These are phyloP conservation scores for Parachlorella kessleri DNA, from an alignment of 139 green algal genomes.

Conservation along the genomic window DNA sequence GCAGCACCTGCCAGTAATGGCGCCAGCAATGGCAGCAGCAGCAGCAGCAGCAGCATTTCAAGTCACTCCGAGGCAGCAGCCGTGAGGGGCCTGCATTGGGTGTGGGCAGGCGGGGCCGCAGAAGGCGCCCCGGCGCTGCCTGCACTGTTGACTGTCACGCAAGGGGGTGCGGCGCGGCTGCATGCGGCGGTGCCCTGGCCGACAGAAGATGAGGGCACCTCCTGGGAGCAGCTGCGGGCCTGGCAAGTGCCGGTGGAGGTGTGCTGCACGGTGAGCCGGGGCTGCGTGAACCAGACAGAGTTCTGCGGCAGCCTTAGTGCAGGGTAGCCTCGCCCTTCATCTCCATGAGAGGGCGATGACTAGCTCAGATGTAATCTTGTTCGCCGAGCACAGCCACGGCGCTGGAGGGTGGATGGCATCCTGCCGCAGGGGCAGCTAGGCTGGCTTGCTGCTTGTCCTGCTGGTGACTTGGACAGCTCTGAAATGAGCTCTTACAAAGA, in stretches of 20 bases:
- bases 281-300: no score
- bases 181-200: not conserved
- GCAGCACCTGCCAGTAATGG: not conserved
- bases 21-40: slow-evolving; percentile 2
- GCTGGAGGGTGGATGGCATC: no score
- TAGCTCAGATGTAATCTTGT: no score
- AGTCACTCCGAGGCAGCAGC: not conserved
- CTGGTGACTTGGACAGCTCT: no score
- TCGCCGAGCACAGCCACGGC: no score
- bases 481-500: no score
- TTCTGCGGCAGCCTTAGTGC: no score
- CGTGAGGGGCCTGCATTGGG: slow-evolving; percentile 18
- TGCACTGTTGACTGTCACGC: slow-evolving; percentile 19
- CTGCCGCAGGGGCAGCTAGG: no score
- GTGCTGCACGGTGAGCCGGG: slow-evolving; percentile 15
- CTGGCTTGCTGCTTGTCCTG: no score
- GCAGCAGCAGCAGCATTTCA: not conserved
- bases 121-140: not conserved
- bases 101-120: not conserved
- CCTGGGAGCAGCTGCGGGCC: slow-evolving; percentile 14
- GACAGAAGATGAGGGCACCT: not conserved
- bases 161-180: slow-evolving; percentile 12
- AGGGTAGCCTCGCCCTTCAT: no score
- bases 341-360: no score
- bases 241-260: slow-evolving; percentile 17